Base-by-base conservation (phyloP, 2,329 filamentous ascomycete genomes). In the Fusarium armeniacum region DNA sequence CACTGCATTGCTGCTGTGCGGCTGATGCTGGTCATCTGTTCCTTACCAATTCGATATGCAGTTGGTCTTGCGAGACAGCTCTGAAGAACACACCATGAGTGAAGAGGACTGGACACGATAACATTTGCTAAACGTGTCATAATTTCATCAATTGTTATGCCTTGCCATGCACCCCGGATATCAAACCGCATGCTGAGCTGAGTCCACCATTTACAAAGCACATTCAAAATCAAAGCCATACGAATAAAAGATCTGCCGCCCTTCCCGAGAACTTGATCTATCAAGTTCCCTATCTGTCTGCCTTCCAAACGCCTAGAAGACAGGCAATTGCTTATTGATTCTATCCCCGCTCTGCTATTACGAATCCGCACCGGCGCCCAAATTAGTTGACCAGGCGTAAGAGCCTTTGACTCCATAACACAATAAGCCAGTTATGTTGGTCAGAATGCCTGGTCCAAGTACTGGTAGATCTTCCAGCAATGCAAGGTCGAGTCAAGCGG, bases 121-220 rank as follows among this genome's bases (percentile, higher is more conserved):
- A 22, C 15, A 33, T 33, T 43, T 49, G 49, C 26, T 26, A 28
- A 57, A 30, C 24, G 9, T 51, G 28, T 13, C 33, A 47, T 57
- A 33, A 46, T 70, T 50, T 70, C 38, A 46, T 71, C 53, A 56
- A 71, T 67, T 71, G 55, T 43, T 62, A 62, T 72, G 45, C 53
- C 58, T 51, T 62, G 51, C 47, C 61, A 62, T 64, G 49, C 61
- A 58, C 50, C 49, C 47, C 45, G 67, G 51, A 69, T 59, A 69
- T 69, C 66, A 69, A 61, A 64, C 52, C 68, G 53, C 55, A 62
- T 50, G 58, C 68, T 60, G 35, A 64, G 65, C 68, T 60, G 32
- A 66, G 65, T 69, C 53, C 60, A 55, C 52, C 53, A 36, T 69
- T 59, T 74, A 63, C 58, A 63, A 62, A 63, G 64, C 67, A 69